Percentiles rank a stretch among this genome's conserved stretches.
Conservation (phyloP, 768 basidiomycete species). For the Favolaschia claudopus region DNA sequence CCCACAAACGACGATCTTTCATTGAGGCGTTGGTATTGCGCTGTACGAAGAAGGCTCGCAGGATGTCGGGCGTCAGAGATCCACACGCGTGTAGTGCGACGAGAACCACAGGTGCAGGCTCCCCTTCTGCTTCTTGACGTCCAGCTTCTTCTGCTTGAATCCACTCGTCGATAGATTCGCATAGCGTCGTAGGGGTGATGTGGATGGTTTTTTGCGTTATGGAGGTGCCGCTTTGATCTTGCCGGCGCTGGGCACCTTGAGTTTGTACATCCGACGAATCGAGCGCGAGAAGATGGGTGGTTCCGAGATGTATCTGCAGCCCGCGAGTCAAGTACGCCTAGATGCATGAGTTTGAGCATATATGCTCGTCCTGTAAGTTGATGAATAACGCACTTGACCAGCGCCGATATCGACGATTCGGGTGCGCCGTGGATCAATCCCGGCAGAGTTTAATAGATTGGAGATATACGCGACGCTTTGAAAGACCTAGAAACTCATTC, state of each 20-base stretch:
- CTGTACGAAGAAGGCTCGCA: constrained; percentile 57
- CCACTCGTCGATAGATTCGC: constrained; percentile 61
- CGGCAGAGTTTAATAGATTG: constrained; percentile 40
- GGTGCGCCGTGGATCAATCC: constrained; percentile 25
- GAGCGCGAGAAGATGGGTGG: constrained; percentile 65
- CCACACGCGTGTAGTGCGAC: constrained; percentile 82
- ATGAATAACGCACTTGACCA: constrained; percentile 59
- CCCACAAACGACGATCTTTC: constrained; percentile 47
- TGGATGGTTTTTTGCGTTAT: constrained; percentile 65
- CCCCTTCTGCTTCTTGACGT: background rate
- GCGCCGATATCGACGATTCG: constrained; percentile 78
- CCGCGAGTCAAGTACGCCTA: constrained; percentile 73
- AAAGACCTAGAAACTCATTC: constrained; percentile 42
- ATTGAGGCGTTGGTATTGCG: constrained; percentile 1
- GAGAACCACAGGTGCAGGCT: constrained; percentile 58
- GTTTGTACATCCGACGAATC: constrained; percentile 69
- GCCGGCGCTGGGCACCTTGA: constrained; percentile 60
- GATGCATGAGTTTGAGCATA: background rate
- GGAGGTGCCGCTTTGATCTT: constrained; percentile 32
- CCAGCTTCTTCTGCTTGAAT: constrained; percentile 35
- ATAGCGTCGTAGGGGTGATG: constrained; percentile 58
- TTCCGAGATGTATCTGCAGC: constrained; percentile 41
- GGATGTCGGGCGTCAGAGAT: constrained; percentile 70
- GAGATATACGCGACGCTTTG: constrained; percentile 67
- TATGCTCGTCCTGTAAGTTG: no score